Base-by-base conservation (phyloP, 345 rosid species). In the Odontarrhena argentea region DNA sequence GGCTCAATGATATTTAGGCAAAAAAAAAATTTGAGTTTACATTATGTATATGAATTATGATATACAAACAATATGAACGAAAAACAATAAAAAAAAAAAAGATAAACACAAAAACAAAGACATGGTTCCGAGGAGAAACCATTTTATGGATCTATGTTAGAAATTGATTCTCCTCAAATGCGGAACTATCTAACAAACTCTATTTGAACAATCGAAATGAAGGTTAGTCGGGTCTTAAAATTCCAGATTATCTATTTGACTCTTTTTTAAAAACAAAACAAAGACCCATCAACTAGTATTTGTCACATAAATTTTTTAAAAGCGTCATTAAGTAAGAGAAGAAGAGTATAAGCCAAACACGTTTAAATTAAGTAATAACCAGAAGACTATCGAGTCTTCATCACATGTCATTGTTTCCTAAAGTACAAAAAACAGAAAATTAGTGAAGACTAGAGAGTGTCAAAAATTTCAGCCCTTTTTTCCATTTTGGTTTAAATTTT, bases 331-430 rank as follows among this genome's bases (percentile, higher is more conserved):
- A 44, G 43, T 52, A 65, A 61, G 44, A 38, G 6, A 38, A 13
- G 2, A 28, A 5, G 25, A 28, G 34, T 10, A 9, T 37, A 52
- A 7, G 18, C 30, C 40, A 37, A 63, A 12, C 61, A 55, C 43
- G 61, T 42, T 65, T 67, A 44, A n/a, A 32, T 44, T 32, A 32
- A 4, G 36, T 32, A 32, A 34, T 9, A 54, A 55, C 25, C 8
- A 46, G 37, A 66, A 64, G 54, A 67, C 14, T 22, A 67, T 24
- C 14, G 15, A 25, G 63, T 67, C 54, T 56, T 55, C 54, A 30
- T 46, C 63, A 67, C 47, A 54, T 65, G 60, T 28, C 43, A 53
- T 30, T 42, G 42, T 12, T 42, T 43, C 18, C 48, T 7, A 46
- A 61, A 34, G 47, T 49, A 22, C 5, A 28, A 4, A 28, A 4